Conservation (phyloP, 2,329 filamentous ascomycete genomes). For the Fusarium solani-melongenae region DNA sequence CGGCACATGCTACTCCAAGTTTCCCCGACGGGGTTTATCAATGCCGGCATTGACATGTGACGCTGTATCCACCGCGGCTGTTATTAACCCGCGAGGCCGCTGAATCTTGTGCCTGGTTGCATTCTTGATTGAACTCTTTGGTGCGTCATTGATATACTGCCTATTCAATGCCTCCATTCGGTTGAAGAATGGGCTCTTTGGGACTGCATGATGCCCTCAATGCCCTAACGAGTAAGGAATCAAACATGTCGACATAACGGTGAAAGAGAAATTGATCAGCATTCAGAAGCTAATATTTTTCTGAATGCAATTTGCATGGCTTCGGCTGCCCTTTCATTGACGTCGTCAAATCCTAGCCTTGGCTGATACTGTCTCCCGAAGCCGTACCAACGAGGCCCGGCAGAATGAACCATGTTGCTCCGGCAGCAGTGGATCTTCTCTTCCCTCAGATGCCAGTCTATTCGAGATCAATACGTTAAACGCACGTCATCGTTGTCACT, state of each 20-base stretch:
- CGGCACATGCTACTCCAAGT: background rate
- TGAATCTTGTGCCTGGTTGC: background rate
- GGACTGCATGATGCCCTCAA: background rate
- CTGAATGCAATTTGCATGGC: background rate
- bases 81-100: background rate
- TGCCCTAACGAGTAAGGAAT: background rate
- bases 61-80: background rate
- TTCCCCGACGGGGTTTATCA: background rate
- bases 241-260: background rate
- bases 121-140: background rate
- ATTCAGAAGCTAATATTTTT: background rate
- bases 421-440: background rate
- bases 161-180: background rate
- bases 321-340: background rate
- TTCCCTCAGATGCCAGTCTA: background rate
- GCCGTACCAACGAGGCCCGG: background rate
- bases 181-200: background rate
- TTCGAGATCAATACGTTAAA: background rate
- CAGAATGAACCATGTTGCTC: background rate
- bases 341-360: background rate
- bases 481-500: background rate
- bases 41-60: background rate
- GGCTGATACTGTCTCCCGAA: background rate
- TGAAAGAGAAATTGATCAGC: background rate
- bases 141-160: background rate